Evolutionary conservation across 495 filamentous ascomycete species (phyloP).

Genomic region (Bryoglossum gracile): DNA sequence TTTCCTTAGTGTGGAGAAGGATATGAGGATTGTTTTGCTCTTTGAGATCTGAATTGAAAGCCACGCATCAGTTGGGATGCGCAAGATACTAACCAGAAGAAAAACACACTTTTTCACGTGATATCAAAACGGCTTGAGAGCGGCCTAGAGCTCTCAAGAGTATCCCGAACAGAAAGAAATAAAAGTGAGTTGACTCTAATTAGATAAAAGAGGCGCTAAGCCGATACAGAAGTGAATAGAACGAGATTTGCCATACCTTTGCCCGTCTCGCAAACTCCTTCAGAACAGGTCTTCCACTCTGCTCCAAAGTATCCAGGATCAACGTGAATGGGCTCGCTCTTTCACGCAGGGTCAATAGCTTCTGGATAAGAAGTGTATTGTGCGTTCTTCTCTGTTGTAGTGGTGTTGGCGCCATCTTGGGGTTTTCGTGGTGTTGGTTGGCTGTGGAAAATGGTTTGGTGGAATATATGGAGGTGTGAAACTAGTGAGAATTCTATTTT

Average conservation of each 20-base stretch:
- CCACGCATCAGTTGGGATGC: not conserved
- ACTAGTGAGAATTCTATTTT: no score
- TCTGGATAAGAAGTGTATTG: conserved; percentile 79
- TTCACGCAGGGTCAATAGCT: conserved; percentile 70
- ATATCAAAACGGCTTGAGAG: not conserved
- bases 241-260: conserved; percentile 46
- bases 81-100: not conserved
- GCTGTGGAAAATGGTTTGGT: no score
- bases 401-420: conserved; percentile 40
- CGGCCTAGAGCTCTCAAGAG: no score
- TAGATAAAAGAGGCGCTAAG: no score
- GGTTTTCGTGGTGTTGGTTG: not conserved
- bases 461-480: no score
- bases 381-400: conserved; percentile 72
- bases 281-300: conserved; percentile 63
- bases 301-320: conserved; percentile 77
- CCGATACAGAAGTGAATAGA: not conserved
- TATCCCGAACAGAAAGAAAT: no score
- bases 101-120: not conserved
- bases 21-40: conserved; percentile 61
- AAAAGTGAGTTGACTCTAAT: no score
- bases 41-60: conserved; percentile 34
- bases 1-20: conserved; percentile 61
- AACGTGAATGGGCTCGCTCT: conserved; percentile 80
- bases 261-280: conserved; percentile 68